These are phyloP conservation scores for Peltaster fructicola DNA, from an alignment of 2,329 filamentous ascomycete genomes.

Conservation along the genomic window DNA sequence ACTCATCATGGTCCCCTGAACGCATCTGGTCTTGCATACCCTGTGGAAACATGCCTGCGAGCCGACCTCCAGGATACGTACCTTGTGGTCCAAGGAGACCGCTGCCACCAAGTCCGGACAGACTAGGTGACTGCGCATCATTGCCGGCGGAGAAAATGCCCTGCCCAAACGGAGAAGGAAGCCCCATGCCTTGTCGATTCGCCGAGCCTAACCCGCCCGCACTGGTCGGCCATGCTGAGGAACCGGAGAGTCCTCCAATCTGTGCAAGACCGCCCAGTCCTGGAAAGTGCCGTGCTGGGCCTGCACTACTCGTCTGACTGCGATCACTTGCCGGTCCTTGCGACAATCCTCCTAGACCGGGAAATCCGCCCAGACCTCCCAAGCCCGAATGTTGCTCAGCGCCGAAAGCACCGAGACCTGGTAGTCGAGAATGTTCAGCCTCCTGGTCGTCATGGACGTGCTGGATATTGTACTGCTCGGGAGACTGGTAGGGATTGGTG, in stretches of 20 bases:
- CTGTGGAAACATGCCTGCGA: constrained; percentile 63
- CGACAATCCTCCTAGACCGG: constrained; percentile 19
- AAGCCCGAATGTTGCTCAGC: constrained; percentile 7
- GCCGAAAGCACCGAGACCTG: constrained; percentile 25
- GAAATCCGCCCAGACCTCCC: constrained; percentile 15
- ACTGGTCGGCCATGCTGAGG: constrained; percentile 40
- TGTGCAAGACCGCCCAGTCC: constrained; percentile 35
- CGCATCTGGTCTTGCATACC: constrained; percentile 90
- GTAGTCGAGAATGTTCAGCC: constrained; percentile 25
- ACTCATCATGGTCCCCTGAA: constrained; percentile 34
- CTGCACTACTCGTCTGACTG: constrained; percentile 81
- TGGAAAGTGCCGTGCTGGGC: constrained; percentile 53
- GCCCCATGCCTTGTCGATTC: constrained; percentile 35
- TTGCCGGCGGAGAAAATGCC: constrained; percentile 47
- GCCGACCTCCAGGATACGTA: constrained; percentile 20
- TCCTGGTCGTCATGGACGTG: constrained; percentile 25
- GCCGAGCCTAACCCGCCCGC: constrained; percentile 63
- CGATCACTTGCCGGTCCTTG: constrained; percentile 61
- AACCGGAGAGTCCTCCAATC: constrained; percentile 35
- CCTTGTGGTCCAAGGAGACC: too few species aligned
- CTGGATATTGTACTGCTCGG: constrained; percentile 54
- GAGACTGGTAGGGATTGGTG: constrained; percentile 92
- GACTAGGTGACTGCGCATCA: constrained; percentile 59
- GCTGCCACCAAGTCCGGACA: constrained; percentile 46
- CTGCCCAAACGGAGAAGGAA: constrained; percentile 35